Base-by-base conservation (phyloP, 2,329 filamentous ascomycete genomes). In the Penicillium thymicola region DNA sequence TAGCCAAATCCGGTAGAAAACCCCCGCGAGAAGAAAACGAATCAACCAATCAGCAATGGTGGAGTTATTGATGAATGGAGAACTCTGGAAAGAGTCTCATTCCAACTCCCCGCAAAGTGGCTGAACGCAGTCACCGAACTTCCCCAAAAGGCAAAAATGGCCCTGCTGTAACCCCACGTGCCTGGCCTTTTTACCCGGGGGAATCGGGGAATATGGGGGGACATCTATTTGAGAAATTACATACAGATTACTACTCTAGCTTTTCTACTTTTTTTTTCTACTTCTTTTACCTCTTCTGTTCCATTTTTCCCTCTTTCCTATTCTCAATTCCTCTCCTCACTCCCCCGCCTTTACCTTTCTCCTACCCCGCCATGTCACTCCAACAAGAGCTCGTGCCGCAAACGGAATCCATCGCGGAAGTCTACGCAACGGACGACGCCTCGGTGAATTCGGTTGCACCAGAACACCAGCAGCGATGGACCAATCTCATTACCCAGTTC, bases 381-480 rank as follows among this genome's bases (percentile, higher is more conserved):
- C 71, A 70, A 59, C 71, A 75, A 52, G 74, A 76, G 59, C 70
- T 77, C 51, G 91, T 96, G 51, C 92, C 92, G 58, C 84, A 88
- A 62, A 88, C 89, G 55, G 83, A 82, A 64, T 87, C 88, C 28
- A 81, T 97, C 66, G 80, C 85, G 65, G 89, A 93, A 72, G 90
- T 97, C 70, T 97, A 97, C 77, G 88, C 90, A 21, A 78, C 85
- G 32, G 85, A 91, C 72, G 86, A 88, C 45, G 76, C 92, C 69
- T 96, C 96, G 71, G 86, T 89, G 5, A 76, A 82, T 34, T 84
- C 89, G 67, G 85, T 89, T 41, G 76, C 94, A 18, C 72, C 82
- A 8, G 77, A 81, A 27, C 89, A 96, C 74, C 82, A 80, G 43
- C 78, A 82, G 64, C 83, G 94, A 75, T 97, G 93, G 89, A 84